These are phyloP conservation scores for Clavispora fructus DNA, from an alignment of 805 yeast species.

Conservation along the genomic window DNA sequence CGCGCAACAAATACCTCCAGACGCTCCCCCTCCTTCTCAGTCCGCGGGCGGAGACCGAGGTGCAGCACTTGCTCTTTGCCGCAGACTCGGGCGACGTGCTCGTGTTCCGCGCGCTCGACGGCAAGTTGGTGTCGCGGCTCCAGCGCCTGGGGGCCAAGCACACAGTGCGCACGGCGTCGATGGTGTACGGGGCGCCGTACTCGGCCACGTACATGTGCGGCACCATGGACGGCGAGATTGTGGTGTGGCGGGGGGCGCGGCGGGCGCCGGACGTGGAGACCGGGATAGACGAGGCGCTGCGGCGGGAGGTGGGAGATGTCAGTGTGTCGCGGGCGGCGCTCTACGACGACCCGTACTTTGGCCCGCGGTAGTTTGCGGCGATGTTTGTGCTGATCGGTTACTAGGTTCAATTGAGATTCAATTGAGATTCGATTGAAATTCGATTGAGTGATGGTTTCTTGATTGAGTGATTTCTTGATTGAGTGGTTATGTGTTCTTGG, in stretches of 20 bases:
- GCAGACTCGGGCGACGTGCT: constrained; percentile 71
- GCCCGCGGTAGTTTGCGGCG: no score
- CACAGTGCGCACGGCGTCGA: constrained; percentile 44
- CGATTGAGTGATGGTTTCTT: no score
- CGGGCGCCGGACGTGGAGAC: neutral
- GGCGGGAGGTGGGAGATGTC: neutral
- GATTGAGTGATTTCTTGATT: no score
- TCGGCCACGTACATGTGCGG: constrained; percentile 52
- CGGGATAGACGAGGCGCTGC: no score
- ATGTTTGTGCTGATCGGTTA: no score
- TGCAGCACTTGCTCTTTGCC: constrained; percentile 61
- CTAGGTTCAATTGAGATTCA: no score
- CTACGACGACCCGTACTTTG: constrained; percentile 11
- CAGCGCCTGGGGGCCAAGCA: constrained; percentile 38
- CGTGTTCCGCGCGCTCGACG: constrained; percentile 54
- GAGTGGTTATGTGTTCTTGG: no score
- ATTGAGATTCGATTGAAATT: no score
- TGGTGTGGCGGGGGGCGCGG: constrained; percentile 41
- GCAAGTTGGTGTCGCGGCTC: constrained; percentile 57
- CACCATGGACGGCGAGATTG: constrained; percentile 61
- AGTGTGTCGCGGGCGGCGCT: constrained; percentile 1
- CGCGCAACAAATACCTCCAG: constrained; percentile 55
- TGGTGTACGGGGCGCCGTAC: constrained; percentile 44
- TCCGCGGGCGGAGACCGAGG: constrained; percentile 46
- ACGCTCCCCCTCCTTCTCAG: constrained; percentile 49